A percentile compares a stretch with the other conserved stretches of the same genome.
phyloP scores from a whole-genome alignment of 2,329 filamentous ascomycete species.

The Colletotrichum caudatum region DNA sequence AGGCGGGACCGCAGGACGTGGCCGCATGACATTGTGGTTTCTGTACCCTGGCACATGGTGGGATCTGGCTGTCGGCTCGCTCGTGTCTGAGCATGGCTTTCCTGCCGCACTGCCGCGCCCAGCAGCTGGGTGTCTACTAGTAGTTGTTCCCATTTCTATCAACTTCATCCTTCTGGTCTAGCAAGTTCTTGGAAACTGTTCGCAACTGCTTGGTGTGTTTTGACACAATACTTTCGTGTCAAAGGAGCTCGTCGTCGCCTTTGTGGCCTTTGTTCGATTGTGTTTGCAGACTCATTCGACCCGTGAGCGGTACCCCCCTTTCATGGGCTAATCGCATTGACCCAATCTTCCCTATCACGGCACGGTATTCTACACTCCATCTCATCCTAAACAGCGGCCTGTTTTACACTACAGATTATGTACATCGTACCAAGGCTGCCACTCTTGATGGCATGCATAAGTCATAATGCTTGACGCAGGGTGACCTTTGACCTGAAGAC shows the following conservation, averaged over 20 bases:
- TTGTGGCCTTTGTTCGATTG: neutral
- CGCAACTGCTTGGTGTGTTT: neutral
- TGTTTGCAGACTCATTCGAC: neutral
- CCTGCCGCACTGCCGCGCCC: no score
- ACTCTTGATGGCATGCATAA: neutral
- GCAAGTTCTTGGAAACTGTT: neutral
- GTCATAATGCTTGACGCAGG: no score
- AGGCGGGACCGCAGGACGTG: constrained; percentile 44
- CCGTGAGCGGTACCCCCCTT: neutral
- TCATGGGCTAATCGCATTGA: neutral
- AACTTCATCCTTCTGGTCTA: constrained; percentile 13
- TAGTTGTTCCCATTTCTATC: neutral
- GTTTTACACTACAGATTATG: neutral
- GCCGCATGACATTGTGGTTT: constrained; percentile 46
- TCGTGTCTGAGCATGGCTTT: neutral
- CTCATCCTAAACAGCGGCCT: neutral
- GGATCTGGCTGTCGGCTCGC: neutral
- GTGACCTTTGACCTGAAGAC: neutral
- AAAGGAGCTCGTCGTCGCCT: neutral
- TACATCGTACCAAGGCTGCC: neutral
- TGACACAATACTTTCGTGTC: neutral
- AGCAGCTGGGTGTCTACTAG: neutral
- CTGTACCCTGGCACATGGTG: constrained; percentile 46
- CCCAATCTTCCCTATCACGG: neutral
- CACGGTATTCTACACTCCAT: constrained; percentile 10